A percentile compares a stretch with the other conserved stretches of the same genome.
Evolutionary conservation across 345 rosid genomes (phyloP).

Genomic region (Syzygium aromaticum): DNA sequence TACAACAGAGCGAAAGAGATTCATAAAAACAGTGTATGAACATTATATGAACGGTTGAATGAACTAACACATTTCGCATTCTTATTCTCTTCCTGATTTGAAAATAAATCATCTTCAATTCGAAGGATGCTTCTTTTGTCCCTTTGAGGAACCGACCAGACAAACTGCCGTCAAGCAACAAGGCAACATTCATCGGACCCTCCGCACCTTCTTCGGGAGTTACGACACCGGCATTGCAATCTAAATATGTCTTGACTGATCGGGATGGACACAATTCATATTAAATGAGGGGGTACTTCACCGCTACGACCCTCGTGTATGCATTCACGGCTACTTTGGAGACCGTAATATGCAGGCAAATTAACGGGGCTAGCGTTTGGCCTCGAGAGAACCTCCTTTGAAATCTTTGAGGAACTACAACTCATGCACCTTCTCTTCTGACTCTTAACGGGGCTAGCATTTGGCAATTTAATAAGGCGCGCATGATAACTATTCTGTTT

Average conservation of each 20-base stretch:
- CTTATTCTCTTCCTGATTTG: neutral
- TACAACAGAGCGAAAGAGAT: too few relatives aligned
- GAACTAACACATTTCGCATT: neutral
- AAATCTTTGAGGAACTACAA: too few relatives aligned
- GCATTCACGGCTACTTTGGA: conserved; percentile 9
- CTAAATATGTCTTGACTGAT: neutral
- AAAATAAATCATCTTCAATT: neutral
- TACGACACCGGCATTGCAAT: neutral
- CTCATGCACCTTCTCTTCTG: too few relatives aligned
- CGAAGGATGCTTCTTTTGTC: neutral
- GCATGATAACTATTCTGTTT: too few relatives aligned
- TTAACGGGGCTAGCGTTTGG: too few relatives aligned
- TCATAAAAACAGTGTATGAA: neutral
- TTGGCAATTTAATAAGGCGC: too few relatives aligned
- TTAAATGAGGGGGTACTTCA: neutral
- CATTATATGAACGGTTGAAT: neutral
- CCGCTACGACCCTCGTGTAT: conserved; percentile 10
- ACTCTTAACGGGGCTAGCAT: too few relatives aligned
- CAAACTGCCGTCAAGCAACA: neutral
- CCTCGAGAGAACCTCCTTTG: too few relatives aligned
- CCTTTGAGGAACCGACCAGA: neutral
- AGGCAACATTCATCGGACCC: conserved; percentile 1
- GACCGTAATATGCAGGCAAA: neutral
- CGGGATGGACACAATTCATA: conserved; percentile 5
- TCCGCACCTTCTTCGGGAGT: conserved; percentile 2